Base-by-base conservation (phyloP, 805 yeast species). In the Candida hungchunana region DNA sequence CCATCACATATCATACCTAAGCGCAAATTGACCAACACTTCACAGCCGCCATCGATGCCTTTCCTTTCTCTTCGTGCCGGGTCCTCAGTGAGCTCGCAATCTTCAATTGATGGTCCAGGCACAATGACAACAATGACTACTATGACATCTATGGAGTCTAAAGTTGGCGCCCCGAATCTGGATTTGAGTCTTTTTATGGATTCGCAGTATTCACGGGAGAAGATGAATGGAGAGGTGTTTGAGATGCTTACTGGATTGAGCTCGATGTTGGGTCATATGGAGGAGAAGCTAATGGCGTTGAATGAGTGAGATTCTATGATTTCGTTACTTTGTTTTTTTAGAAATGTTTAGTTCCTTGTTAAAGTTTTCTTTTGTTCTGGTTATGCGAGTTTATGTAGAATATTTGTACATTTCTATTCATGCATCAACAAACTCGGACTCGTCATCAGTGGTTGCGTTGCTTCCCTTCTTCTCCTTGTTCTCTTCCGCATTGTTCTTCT, bases 191-290 rank as follows among this genome's bases (percentile, higher is more conserved):
- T 52, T 18, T 52, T 53, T 19, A 31, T 49, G 23, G 58, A 53
- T 30, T 32, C 43, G 4, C 51, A 48, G 10, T 43, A 42, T 14
- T 34, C 36, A 5, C 37, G 51, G 15, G 54, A 55, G n/a, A 51
- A 37, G 19, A 37, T 63, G 34, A 29, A 58, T n/a, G 25, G 26
- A 11, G 58, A 55, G 32, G 44, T 62, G 30, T 37, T 44, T 16
- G 39, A 38, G 1, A 20, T 57, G n/a, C 32, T 52, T 17, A 20
- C 34, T 2, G 50, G 53, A 3, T 42, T 56, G 27, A 42, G 40
- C 19, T 36, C 29, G 6, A 46, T 56, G 15, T 37, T 63, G 36
- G 57, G 53, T 7, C 44, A 50, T 3, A 44, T 62, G 40, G 63
- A 56, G 31, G 63, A 58, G 25, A 62, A 55, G 28, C 33, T 57